phyloP scores from a whole-genome alignment of 2,329 filamentous ascomycete genomes.

The Lasiodiplodia hormozganensis region DNA sequence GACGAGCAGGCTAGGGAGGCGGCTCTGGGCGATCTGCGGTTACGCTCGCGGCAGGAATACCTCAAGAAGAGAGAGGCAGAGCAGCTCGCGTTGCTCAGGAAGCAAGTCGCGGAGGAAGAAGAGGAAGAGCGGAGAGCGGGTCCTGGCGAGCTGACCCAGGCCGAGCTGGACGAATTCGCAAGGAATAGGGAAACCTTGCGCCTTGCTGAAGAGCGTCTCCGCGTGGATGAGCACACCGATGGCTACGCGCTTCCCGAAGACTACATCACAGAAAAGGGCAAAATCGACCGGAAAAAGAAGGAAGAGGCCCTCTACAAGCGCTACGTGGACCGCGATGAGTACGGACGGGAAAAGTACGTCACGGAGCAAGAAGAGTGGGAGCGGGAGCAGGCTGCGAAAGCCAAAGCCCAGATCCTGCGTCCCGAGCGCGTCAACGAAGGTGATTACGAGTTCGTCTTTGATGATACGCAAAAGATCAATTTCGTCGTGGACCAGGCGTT shows the following conservation, averaged over 20 bases:
- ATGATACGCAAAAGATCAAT: conserved; percentile 85
- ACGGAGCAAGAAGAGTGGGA: conserved; percentile 98
- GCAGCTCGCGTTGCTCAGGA: conserved; percentile 81
- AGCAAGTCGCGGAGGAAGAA: conserved; percentile 88
- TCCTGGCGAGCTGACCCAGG: conserved; percentile 75
- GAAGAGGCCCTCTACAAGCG: conserved; percentile 88
- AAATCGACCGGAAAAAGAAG: conserved; percentile 86
- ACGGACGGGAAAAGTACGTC: conserved; percentile 85
- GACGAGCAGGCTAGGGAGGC: conserved; percentile 69
- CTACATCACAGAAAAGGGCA: conserved; percentile 92
- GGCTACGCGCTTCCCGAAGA: conserved; percentile 94
- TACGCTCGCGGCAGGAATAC: conserved; percentile 89
- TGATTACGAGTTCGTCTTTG: conserved; percentile 92
- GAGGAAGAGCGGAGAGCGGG: conserved; percentile 74
- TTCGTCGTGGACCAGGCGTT: conserved; percentile 79
- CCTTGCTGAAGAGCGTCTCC: conserved; percentile 81
- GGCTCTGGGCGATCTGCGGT: conserved; percentile 79
- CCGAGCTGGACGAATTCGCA: conserved; percentile 86
- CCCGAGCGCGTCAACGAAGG: conserved; percentile 77
- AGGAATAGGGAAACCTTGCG: conserved; percentile 81
- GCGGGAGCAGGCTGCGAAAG: conserved; percentile 83
- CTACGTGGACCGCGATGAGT: conserved; percentile 86
- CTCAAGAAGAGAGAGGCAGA: conserved; percentile 91
- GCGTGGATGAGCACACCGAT: conserved; percentile 90
- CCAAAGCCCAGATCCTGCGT: conserved; percentile 81